phyloP scores from a whole-genome alignment of 495 filamentous ascomycete genomes.

The Podospora anserina region DNA sequence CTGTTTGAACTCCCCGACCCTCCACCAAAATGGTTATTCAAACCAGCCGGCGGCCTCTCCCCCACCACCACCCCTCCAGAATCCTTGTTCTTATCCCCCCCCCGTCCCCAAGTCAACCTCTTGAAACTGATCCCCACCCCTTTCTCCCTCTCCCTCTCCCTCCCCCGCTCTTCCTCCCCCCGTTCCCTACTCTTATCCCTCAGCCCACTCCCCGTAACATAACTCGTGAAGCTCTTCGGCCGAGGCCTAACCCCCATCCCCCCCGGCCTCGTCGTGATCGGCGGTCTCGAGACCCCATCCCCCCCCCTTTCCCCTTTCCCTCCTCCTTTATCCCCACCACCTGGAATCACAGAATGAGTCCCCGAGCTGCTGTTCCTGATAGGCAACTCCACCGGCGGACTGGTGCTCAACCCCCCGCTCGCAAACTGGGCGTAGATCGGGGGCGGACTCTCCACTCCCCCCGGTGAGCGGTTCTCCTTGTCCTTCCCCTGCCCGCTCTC shows the following conservation, averaged over 20 bases:
- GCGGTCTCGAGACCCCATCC: neutral
- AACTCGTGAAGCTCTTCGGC: constrained; percentile 33
- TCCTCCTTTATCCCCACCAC: neutral
- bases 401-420: constrained; percentile 28
- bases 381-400: constrained; percentile 9
- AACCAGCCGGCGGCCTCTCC: neutral
- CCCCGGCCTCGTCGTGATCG: constrained; percentile 12
- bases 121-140: constrained; percentile 14
- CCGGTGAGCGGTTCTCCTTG: constrained; percentile 72
- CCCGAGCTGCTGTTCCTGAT: constrained; percentile 12
- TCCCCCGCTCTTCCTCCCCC: constrained; percentile 3
- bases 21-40: neutral
- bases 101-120: constrained; percentile 29
- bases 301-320: neutral
- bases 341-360: neutral
- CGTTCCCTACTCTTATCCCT: constrained; percentile 17
- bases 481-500: constrained; percentile 51
- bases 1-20: neutral
- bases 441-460: constrained; percentile 31
- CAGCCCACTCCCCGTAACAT: constrained; percentile 8
- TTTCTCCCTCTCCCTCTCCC: constrained; percentile 11
- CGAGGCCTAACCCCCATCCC: constrained; percentile 20
- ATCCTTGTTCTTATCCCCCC: constrained; percentile 4
- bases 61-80: neutral
- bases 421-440: constrained; percentile 76